Conservation (phyloP, 345 rosid genomes). For the Rubroshorea leprosula region DNA sequence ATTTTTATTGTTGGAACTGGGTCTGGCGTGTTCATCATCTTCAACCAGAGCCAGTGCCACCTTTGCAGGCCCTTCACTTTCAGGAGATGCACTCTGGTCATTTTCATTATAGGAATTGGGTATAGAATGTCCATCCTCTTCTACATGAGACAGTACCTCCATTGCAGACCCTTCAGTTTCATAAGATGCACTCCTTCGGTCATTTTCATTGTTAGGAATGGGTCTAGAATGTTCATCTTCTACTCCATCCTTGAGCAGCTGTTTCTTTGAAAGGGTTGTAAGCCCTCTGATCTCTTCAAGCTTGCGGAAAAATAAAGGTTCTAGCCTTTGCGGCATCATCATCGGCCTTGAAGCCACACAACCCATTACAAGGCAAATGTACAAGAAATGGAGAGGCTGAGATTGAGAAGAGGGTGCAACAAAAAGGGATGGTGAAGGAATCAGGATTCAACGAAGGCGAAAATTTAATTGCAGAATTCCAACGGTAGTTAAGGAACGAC, state of each 20-base stretch:
- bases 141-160: too few relatives aligned
- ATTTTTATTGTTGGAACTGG: too few relatives aligned
- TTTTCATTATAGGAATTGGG: too few relatives aligned
- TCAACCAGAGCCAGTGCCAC: too few relatives aligned
- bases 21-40: neutral
- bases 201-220: too few relatives aligned
- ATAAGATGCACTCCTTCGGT: neutral
- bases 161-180: neutral
- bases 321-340: neutral
- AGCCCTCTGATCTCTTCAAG: neutral
- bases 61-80: neutral
- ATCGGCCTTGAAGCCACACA: neutral
- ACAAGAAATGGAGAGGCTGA: neutral
- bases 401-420: neutral
- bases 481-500: too few relatives aligned
- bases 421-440: too few relatives aligned
- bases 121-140: neutral
- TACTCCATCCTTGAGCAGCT: too few relatives aligned
- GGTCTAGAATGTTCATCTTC: neutral
- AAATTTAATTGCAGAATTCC: too few relatives aligned
- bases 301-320: neutral
- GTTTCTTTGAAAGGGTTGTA: neutral
- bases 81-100: neutral
- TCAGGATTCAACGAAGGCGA: too few relatives aligned
- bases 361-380: neutral